These are phyloP conservation scores for Cercospora sojina DNA, from an alignment of 2,329 filamentous ascomycete genomes.

Conservation along the genomic window DNA sequence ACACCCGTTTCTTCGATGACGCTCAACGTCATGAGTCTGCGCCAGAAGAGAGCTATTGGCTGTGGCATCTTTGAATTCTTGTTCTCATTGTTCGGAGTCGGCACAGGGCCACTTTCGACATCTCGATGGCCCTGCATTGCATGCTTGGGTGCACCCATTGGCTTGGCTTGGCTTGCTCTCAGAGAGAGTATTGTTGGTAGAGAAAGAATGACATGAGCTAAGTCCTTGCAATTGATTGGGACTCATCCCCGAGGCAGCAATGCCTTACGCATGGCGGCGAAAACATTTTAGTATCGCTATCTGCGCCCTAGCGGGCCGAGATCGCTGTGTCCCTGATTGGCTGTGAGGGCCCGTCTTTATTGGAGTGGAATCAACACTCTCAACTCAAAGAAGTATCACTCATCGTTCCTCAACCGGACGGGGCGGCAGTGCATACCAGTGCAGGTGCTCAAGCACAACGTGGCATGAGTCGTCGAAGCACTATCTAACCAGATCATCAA, in stretches of 20 bases:
- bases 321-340: neutral
- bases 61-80: neutral
- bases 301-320: neutral
- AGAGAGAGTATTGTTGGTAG: neutral
- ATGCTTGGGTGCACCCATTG: neutral
- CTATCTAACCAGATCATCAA: neutral
- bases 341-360: neutral
- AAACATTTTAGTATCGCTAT: neutral
- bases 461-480: neutral
- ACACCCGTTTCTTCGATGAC: constrained; percentile 43
- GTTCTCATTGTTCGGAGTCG: neutral
- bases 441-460: neutral
- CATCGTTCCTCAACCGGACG: neutral
- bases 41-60: neutral
- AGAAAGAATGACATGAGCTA: neutral
- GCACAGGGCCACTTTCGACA: neutral
- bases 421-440: neutral
- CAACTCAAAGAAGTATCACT: neutral
- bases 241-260: neutral
- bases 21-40: constrained; percentile 7
- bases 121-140: neutral
- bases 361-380: neutral
- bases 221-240: neutral
- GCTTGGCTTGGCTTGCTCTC: neutral
- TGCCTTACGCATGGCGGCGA: neutral